phyloP scores from a whole-genome alignment of 257 asterid species.

The Mitragyna speciosa region DNA sequence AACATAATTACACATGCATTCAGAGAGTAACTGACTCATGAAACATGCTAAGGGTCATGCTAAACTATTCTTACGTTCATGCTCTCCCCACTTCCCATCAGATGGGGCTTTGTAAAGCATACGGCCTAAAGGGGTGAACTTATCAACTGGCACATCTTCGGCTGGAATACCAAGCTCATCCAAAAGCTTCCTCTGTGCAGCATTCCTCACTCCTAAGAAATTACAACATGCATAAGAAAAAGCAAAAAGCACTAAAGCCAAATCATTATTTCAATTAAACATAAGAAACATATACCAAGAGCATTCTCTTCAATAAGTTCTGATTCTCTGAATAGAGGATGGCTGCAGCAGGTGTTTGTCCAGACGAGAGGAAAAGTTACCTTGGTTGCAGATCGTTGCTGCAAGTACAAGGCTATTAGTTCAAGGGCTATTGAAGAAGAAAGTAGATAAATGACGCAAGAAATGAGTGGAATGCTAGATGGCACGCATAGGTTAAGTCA shows the following conservation, averaged over 20 bases:
- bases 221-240: conserved; percentile 12
- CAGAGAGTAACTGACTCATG: background rate
- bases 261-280: background rate
- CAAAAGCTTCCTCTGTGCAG: conserved; percentile 93
- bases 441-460: background rate
- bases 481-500: background rate
- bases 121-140: conserved; percentile 80
- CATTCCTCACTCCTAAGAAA: conserved; percentile 75
- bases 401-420: conserved; percentile 21
- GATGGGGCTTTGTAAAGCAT: conserved; percentile 95
- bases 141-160: conserved; percentile 80
- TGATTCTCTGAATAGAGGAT: conserved; percentile 86
- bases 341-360: conserved; percentile 99
- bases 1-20: background rate
- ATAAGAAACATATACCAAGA: conserved; percentile 52
- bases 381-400: conserved; percentile 97
- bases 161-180: conserved; percentile 92
- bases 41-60: background rate
- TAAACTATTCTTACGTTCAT: conserved; percentile 57
- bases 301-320: conserved; percentile 77
- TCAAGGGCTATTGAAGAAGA: background rate
- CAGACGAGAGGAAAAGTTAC: conserved; percentile 95
- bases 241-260: background rate
- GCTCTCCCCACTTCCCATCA: conserved; percentile 99
- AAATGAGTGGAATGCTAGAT: background rate